phyloP scores from a whole-genome alignment of 805 yeast species.

The Wickerhamomyces rabaulensis region DNA sequence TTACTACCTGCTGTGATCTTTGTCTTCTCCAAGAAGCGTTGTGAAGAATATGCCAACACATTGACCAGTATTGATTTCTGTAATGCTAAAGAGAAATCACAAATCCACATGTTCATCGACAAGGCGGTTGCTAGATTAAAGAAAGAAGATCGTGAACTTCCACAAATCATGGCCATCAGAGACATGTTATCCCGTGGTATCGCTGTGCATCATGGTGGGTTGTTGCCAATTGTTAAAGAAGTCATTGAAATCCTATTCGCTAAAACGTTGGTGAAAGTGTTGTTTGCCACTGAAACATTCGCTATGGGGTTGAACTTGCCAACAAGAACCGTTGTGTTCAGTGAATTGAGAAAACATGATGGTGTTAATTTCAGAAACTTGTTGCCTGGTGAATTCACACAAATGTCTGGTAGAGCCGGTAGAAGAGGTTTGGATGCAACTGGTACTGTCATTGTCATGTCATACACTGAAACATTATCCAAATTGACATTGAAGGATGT shows the following conservation, averaged over 20 bases:
- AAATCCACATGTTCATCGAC: conserved; percentile 89
- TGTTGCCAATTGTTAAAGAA: conserved; percentile 89
- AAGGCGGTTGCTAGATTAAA: conserved; percentile 81
- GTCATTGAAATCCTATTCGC: conserved; percentile 90
- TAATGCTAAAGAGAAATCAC: conserved; percentile 79
- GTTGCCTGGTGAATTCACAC: conserved; percentile 95
- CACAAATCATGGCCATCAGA: conserved; percentile 80
- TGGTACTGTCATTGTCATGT: conserved; percentile 93
- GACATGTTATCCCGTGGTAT: conserved; percentile 86
- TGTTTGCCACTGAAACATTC: conserved; percentile 97
- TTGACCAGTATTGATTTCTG: conserved; percentile 73
- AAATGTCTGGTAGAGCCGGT: conserved; percentile 99
- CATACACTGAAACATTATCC: conserved; percentile 61
- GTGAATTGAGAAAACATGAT: conserved; percentile 83
- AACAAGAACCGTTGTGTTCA: conserved; percentile 91
- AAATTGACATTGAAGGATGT: conserved; percentile 66
- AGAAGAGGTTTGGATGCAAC: conserved; percentile 91
- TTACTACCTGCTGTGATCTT: conserved; percentile 90
- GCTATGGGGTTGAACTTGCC: conserved; percentile 98
- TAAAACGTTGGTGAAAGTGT: conserved; percentile 75
- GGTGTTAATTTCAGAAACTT: conserved; percentile 78
- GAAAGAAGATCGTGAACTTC: conserved; percentile 87
- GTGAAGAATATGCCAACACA: conserved; percentile 89
- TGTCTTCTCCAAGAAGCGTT: conserved; percentile 88
- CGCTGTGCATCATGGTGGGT: conserved; percentile 94